Percentiles rank a stretch among this genome's conserved stretches.
These are phyloP conservation scores for Stenogyne calaminthoides DNA, from an alignment of 305 asterid species.

Conservation along the genomic window DNA sequence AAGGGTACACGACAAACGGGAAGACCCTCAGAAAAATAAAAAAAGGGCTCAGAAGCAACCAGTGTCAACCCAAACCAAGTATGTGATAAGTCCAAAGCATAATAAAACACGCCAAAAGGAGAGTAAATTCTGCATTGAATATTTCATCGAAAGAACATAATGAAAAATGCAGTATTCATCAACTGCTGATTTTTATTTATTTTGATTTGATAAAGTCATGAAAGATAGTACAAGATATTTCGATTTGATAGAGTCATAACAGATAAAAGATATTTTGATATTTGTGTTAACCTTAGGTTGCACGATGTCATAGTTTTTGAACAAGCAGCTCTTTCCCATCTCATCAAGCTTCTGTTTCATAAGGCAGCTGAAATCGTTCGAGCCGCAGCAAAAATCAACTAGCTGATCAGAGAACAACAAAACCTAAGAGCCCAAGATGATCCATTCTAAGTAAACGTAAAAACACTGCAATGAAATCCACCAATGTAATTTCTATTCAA, in stretches of 20 bases:
- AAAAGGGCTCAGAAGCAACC: not conserved
- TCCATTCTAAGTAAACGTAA: not conserved
- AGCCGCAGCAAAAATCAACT: slow-evolving; percentile 94
- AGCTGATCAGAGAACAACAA: slow-evolving; percentile 52
- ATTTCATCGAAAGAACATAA: not conserved
- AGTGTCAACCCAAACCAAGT: not conserved
- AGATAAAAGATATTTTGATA: not conserved
- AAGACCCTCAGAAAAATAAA: not conserved
- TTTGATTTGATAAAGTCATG: not conserved
- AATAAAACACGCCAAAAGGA: slow-evolving; percentile 11
- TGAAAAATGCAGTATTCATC: not conserved
- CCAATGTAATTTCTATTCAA: not conserved
- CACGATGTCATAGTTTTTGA: slow-evolving; percentile 71
- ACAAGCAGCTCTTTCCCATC: slow-evolving; percentile 68
- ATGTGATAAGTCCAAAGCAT: slow-evolving; percentile 17
- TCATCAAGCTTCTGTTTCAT: slow-evolving; percentile 72
- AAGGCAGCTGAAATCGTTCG: slow-evolving; percentile 87
- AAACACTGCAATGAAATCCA: not conserved
- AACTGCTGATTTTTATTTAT: not conserved
- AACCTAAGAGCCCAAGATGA: not conserved
- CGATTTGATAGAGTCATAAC: no score
- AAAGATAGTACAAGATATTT: not conserved
- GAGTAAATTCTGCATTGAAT: not conserved
- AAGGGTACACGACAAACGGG: not conserved
- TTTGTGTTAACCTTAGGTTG: slow-evolving; percentile 64